Conservation (phyloP, 495 filamentous ascomycete genomes). For the Neurospora pannonica region DNA sequence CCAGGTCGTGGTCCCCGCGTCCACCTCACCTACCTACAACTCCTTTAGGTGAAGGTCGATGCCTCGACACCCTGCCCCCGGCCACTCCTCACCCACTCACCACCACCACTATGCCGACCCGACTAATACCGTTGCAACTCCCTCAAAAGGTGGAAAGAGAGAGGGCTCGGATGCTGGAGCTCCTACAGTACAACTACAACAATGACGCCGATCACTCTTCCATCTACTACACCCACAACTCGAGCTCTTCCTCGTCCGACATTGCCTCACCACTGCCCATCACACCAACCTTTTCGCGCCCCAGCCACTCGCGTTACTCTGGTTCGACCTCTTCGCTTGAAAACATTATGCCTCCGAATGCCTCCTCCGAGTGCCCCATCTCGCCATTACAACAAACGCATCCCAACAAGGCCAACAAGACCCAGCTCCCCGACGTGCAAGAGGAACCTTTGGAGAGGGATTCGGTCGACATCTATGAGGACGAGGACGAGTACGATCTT, state of each 20-base stretch:
- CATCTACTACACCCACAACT: conserved; percentile 30
- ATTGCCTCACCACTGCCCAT: conserved; percentile 50
- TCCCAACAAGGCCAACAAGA: conserved; percentile 32
- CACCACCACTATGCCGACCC: conserved; percentile 35
- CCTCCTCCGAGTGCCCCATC: conserved; percentile 31
- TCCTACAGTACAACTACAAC: conserved; percentile 9
- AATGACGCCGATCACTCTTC: conserved; percentile 13
- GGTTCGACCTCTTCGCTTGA: conserved; percentile 44
- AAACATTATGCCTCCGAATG: conserved; percentile 20
- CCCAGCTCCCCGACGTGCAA: conserved; percentile 43
- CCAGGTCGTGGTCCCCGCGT: background rate
- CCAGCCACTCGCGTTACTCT: conserved; percentile 46
- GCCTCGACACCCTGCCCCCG: background rate
- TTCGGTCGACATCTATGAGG: conserved; percentile 46
- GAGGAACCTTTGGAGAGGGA: conserved; percentile 45
- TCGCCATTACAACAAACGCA: conserved; percentile 34
- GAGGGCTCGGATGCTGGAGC: conserved; percentile 32
- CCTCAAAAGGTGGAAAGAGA: conserved; percentile 42
- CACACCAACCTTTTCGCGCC: conserved; percentile 51
- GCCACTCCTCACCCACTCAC: background rate
- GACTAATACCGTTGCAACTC: conserved; percentile 40
- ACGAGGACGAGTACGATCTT: conserved; percentile 23
- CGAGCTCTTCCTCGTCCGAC: conserved; percentile 43
- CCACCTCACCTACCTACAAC: background rate
- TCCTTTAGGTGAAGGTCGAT: background rate